Percentiles rank a stretch among this genome's conserved stretches.
Evolutionary conservation across 2,329 filamentous ascomycete species (phyloP).

Genomic region (Penicillium polonicum): DNA sequence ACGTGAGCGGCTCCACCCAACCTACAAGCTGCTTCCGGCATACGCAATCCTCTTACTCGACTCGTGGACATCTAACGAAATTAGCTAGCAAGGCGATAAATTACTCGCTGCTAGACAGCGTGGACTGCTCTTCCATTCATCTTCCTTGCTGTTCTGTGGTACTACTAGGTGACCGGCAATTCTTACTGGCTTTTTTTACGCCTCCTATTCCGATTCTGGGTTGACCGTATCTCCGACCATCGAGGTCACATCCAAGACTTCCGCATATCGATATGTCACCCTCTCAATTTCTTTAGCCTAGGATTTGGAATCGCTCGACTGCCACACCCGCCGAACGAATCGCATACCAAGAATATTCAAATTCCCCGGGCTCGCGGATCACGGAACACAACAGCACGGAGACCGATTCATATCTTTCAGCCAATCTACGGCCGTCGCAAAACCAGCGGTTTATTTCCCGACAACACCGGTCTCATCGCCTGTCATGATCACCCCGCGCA

Average conservation of each 20-base stretch:
- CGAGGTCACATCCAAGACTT: constrained; percentile 17
- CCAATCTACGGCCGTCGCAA: constrained; percentile 8
- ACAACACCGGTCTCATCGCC: constrained; percentile 5
- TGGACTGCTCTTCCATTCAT: neutral
- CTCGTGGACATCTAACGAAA: constrained; percentile 2
- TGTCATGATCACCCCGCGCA: constrained; percentile 74
- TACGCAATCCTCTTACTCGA: constrained; percentile 18
- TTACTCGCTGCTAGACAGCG: constrained; percentile 11
- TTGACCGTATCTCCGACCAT: constrained; percentile 14
- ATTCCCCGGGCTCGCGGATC: constrained; percentile 10
- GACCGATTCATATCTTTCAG: neutral
- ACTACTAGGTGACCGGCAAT: neutral
- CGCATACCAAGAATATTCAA: neutral
- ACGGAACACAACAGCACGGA: constrained; percentile 7
- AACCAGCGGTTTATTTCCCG: constrained; percentile 4
- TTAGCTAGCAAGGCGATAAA: constrained; percentile 4
- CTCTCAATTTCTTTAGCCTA: constrained; percentile 15
- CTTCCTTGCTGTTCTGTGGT: neutral
- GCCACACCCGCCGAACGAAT: constrained; percentile 1
- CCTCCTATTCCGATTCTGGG: constrained; percentile 20
- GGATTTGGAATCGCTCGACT: constrained; percentile 6
- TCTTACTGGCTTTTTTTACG: neutral
- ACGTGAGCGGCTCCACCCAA: constrained; percentile 23
- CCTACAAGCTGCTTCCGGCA: constrained; percentile 15
- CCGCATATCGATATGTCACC: constrained; percentile 18